Conservation (phyloP, 2,329 filamentous ascomycete genomes). For the Elsinoe perseae region DNA sequence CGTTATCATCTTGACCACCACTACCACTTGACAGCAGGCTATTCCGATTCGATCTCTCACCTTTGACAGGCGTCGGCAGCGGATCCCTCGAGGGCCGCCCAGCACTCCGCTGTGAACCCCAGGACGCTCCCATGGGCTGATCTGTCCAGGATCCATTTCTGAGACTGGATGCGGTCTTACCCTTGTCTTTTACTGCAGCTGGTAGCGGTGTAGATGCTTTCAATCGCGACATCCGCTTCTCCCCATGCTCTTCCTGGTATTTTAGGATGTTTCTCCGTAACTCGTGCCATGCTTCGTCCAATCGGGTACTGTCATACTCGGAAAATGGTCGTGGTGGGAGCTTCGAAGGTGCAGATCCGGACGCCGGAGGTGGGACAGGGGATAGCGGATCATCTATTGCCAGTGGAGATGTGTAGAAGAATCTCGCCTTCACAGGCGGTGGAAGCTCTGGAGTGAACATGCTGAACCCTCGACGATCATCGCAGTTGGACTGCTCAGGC, state of each 20-base stretch:
- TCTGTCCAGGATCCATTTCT: constrained; percentile 19
- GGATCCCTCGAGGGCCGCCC: background rate
- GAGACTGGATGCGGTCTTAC: constrained; percentile 19
- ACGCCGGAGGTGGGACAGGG: constrained; percentile 28
- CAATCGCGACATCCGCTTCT: constrained; percentile 22
- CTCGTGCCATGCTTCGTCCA: constrained; percentile 32
- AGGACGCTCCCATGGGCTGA: constrained; percentile 8
- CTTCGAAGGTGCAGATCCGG: constrained; percentile 21
- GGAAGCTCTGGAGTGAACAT: constrained; percentile 19
- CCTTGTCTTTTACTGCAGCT: constrained; percentile 19
- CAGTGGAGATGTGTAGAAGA: constrained; percentile 32
- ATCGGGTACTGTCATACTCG: constrained; percentile 30
- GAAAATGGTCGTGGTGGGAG: constrained; percentile 33
- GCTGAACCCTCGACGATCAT: background rate
- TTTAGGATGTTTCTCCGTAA: constrained; percentile 29
- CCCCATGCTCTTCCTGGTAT: constrained; percentile 29
- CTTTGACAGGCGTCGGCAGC: background rate
- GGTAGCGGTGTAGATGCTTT: background rate
- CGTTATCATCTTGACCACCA: constrained; percentile 13
- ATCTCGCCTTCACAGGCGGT: constrained; percentile 29
- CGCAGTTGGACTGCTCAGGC: too few relatives aligned
- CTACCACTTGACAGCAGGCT: background rate
- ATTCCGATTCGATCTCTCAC: background rate
- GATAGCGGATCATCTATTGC: constrained; percentile 35
- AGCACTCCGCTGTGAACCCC: background rate